These are phyloP conservation scores for Ceratobasidium theobromae DNA, from an alignment of 1,284 basidiomycete species.

Conservation along the genomic window DNA sequence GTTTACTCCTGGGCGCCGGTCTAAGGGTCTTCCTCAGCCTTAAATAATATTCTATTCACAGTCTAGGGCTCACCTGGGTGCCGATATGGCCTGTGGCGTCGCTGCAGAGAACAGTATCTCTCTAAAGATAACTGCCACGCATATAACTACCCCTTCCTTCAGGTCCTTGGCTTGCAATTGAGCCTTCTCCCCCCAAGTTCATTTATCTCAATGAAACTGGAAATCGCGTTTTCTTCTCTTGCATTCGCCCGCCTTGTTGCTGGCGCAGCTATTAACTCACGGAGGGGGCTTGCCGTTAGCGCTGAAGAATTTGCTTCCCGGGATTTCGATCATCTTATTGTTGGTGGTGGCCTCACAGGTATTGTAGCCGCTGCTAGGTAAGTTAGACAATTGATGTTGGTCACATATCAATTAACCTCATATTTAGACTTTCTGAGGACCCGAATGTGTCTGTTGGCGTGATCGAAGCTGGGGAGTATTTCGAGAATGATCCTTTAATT, in stretches of 20 bases:
- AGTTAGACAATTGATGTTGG: too few relatives aligned
- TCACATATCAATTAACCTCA: too few relatives aligned
- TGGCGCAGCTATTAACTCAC: not conserved
- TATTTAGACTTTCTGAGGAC: conserved; percentile 18
- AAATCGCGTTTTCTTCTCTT: not conserved
- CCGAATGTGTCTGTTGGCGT: conserved; percentile 8
- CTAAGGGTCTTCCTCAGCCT: too few relatives aligned
- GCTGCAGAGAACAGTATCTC: too few relatives aligned
- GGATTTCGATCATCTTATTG: not conserved
- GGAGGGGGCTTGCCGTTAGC: not conserved
- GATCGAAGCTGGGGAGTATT: conserved; percentile 16
- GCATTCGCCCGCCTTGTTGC: not conserved
- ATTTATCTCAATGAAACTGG: not conserved
- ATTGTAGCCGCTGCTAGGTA: conserved; percentile 19
- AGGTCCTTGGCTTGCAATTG: too few relatives aligned
- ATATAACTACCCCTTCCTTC: too few relatives aligned
- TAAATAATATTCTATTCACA: too few relatives aligned
- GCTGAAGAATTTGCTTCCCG: not conserved
- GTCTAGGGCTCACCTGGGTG: too few relatives aligned
- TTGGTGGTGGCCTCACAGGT: conserved; percentile 20
- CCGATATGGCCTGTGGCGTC: too few relatives aligned
- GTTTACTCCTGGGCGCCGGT: too few relatives aligned
- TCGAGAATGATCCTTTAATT: conserved; percentile 15
- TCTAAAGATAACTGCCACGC: too few relatives aligned
- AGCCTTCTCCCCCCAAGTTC: too few relatives aligned